Conservation (phyloP, 768 basidiomycete species). For the Galerina sulciceps region DNA sequence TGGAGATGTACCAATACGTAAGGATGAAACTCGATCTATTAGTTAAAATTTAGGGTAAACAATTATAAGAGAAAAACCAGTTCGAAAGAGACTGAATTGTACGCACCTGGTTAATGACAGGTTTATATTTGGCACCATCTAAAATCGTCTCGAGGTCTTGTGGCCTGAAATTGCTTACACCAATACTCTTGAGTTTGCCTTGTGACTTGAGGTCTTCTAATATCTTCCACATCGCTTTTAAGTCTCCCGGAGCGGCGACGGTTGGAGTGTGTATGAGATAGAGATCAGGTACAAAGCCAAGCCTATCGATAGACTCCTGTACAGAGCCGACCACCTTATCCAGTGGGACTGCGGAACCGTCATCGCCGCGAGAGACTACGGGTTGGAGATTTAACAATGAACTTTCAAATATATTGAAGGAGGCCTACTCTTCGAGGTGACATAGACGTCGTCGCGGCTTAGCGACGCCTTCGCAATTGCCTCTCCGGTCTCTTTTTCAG, state of each 20-base stretch:
- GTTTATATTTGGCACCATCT: conserved; percentile 48
- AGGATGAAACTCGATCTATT: conserved; percentile 41
- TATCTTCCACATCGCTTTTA: conserved; percentile 47
- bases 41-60: too few species aligned
- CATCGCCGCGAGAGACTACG: conserved; percentile 13
- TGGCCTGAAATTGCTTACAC: conserved; percentile 56
- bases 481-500: conserved; percentile 46
- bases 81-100: too few species aligned
- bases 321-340: conserved; percentile 44
- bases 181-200: conserved; percentile 44
- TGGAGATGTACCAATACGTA: conserved; percentile 35
- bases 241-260: conserved; percentile 28
- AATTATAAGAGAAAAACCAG: too few species aligned
- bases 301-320: conserved; percentile 48
- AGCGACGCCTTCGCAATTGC: conserved; percentile 37
- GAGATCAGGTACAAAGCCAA: conserved; percentile 52
- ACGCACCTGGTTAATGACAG: conserved; percentile 56
- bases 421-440: conserved; percentile 47
- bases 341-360: conserved; percentile 26
- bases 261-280: conserved; percentile 55
- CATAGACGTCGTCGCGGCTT: conserved; percentile 45
- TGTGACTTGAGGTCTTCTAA: conserved; percentile 53
- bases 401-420: neutral
- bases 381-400: neutral
- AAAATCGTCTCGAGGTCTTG: conserved; percentile 47